These are phyloP conservation scores for Tillandsia fasciculata DNA, from an alignment of 176 grass and related monocot species.

Conservation along the genomic window DNA sequence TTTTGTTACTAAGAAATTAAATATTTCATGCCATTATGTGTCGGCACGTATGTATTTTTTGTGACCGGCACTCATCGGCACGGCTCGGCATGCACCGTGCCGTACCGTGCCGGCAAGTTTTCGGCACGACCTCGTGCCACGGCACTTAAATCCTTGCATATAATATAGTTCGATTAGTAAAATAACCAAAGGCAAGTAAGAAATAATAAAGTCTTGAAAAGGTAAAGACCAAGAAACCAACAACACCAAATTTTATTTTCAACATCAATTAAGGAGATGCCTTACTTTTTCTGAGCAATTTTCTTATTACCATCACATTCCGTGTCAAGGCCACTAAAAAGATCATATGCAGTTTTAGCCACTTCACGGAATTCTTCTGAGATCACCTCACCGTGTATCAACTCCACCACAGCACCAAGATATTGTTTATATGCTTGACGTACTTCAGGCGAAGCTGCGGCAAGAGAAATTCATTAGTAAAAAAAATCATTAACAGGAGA, in stretches of 20 bases:
- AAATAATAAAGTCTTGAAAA: not conserved
- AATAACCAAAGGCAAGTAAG: not conserved
- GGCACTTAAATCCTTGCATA: no score
- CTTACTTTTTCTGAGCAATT: conserved; percentile 34
- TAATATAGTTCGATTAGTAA: not conserved
- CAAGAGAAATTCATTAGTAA: conserved; percentile 15
- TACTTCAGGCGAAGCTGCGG: conserved; percentile 61
- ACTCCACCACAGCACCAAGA: conserved; percentile 56
- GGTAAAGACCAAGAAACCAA: conserved; percentile 1
- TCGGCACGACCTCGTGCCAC: no score
- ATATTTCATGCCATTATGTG: no score
- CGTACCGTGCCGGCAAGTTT: no score
- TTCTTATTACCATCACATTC: conserved; percentile 21
- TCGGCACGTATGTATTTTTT: no score
- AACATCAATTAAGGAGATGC: not conserved
- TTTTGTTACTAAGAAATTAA: no score
- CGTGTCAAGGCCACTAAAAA: conserved; percentile 32
- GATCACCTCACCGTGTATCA: conserved; percentile 67
- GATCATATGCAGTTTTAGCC: conserved; percentile 48
- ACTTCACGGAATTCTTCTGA: conserved; percentile 74
- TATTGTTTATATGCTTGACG: conserved; percentile 77
- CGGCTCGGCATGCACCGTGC: no score
- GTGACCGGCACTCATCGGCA: no score
- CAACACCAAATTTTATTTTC: not conserved
- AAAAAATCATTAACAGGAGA: conserved; percentile 8